Evolutionary conservation across 2,329 filamentous ascomycete species (phyloP).

Genomic region (Dissoconium aciculare): DNA sequence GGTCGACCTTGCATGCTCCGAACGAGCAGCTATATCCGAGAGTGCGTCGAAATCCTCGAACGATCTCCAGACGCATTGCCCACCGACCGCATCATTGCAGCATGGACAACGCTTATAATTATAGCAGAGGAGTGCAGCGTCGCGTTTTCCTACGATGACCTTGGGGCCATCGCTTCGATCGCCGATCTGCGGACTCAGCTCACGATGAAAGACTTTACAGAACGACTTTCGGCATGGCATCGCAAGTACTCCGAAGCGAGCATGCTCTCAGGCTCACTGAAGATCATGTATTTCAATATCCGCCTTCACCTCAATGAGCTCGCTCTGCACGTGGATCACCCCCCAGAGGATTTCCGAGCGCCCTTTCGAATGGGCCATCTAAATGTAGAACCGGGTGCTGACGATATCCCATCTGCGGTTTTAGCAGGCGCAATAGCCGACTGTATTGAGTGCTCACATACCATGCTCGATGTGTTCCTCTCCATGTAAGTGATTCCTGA

Average conservation of each 20-base stretch:
- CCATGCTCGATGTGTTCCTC: slow-evolving; percentile 50
- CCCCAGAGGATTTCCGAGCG: slow-evolving; percentile 37
- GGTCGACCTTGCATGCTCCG: slow-evolving; percentile 46
- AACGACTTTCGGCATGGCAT: slow-evolving; percentile 46
- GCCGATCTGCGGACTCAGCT: slow-evolving; percentile 50
- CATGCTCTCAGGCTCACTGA: slow-evolving; percentile 39
- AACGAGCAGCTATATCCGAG: slow-evolving; percentile 46
- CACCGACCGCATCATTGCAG: slow-evolving; percentile 43
- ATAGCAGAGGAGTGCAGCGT: slow-evolving; percentile 54
- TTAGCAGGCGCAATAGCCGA: slow-evolving; percentile 53
- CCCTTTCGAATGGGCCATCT: slow-evolving; percentile 34
- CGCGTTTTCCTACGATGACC: slow-evolving; percentile 54
- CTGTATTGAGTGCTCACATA: slow-evolving; percentile 52
- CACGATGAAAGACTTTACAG: slow-evolving; percentile 49
- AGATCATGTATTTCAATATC: slow-evolving; percentile 49
- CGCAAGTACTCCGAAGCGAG: slow-evolving; percentile 31
- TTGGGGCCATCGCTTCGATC: slow-evolving; percentile 37
- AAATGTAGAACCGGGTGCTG: slow-evolving; percentile 24
- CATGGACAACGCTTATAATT: slow-evolving; percentile 44
- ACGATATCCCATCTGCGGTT: slow-evolving; percentile 32
- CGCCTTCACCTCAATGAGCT: slow-evolving; percentile 65
- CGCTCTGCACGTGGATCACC: slow-evolving; percentile 50
- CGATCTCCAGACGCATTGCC: slow-evolving; percentile 41
- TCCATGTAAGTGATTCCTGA: slow-evolving; percentile 27
- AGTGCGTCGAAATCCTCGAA: slow-evolving; percentile 43